phyloP scores from a whole-genome alignment of 305 asterid species.

The Solanum chacoense region DNA sequence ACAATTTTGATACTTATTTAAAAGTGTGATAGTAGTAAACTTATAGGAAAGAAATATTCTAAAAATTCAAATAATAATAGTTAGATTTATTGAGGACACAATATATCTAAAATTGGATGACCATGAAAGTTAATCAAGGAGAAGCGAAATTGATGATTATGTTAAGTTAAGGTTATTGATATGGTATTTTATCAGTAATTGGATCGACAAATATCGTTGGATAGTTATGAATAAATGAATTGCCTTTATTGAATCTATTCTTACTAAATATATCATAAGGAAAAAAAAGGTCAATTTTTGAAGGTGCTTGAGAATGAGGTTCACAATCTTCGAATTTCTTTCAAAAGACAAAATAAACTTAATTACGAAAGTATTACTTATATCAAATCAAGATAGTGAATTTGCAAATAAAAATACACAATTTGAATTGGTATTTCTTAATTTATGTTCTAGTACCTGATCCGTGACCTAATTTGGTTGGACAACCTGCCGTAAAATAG shows the following conservation, averaged over 20 bases:
- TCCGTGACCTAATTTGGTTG: too few relatives aligned
- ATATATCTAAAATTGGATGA: neutral
- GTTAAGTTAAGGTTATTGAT: too few relatives aligned
- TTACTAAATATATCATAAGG: neutral
- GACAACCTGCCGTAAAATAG: too few relatives aligned
- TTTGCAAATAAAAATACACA: too few relatives aligned
- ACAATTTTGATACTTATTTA: neutral
- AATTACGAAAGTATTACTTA: too few relatives aligned
- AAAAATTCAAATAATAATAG: neutral
- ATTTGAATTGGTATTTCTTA: too few relatives aligned
- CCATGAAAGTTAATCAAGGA: neutral
- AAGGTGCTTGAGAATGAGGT: neutral
- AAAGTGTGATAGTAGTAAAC: neutral
- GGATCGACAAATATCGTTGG: neutral
- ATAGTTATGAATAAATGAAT: too few relatives aligned
- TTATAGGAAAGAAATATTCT: neutral
- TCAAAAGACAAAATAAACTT: too few relatives aligned
- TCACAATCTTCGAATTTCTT: neutral
- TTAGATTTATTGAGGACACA: neutral
- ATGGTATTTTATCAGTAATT: neutral
- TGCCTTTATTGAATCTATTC: too few relatives aligned
- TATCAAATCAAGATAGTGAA: too few relatives aligned
- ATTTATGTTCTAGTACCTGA: too few relatives aligned
- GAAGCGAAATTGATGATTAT: neutral
- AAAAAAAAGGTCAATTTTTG: accelerated